These are phyloP conservation scores for Macrophomina pseudophaseolina DNA, from an alignment of 2,329 filamentous ascomycete genomes.

Conservation along the genomic window DNA sequence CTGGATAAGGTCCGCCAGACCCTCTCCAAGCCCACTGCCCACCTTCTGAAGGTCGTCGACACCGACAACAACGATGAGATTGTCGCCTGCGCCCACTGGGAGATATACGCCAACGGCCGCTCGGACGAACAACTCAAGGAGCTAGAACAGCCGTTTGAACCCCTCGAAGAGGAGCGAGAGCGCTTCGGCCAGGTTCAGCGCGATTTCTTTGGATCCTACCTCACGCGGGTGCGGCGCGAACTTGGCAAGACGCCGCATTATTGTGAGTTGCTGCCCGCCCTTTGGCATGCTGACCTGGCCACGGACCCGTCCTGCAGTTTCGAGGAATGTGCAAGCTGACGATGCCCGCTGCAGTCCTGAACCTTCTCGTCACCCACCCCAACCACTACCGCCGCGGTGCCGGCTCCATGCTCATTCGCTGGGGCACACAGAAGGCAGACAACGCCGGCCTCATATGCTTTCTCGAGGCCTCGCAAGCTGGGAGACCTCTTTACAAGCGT, in stretches of 20 bases:
- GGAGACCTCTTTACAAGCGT: constrained; percentile 43
- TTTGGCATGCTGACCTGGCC: not conserved
- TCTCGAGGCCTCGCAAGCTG: constrained; percentile 47
- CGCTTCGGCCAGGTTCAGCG: not conserved
- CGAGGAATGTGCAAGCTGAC: constrained; percentile 30
- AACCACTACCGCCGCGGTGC: constrained; percentile 25
- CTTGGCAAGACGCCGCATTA: constrained; percentile 25
- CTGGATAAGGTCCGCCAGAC: constrained; percentile 36
- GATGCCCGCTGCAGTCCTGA: constrained; percentile 32
- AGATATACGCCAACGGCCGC: constrained; percentile 11
- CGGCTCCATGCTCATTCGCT: constrained; percentile 14
- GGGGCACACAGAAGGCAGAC: constrained; percentile 36
- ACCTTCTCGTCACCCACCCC: constrained; percentile 25
- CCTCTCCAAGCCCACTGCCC: constrained; percentile 36
- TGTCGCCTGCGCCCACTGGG: constrained; percentile 29
- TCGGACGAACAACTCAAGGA: constrained; percentile 30
- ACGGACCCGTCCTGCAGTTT: not conserved
- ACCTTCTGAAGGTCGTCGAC: constrained; percentile 27
- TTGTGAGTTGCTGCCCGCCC: constrained; percentile 1
- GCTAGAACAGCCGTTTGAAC: constrained; percentile 23
- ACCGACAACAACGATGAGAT: constrained; percentile 26
- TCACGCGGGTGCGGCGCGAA: not conserved
- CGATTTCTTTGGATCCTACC: constrained; percentile 13
- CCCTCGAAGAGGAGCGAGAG: constrained; percentile 19
- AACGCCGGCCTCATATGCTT: constrained; percentile 44